These are phyloP conservation scores for Penicillium sp. DNA, from an alignment of 2,329 filamentous ascomycete species.

Conservation along the genomic window DNA sequence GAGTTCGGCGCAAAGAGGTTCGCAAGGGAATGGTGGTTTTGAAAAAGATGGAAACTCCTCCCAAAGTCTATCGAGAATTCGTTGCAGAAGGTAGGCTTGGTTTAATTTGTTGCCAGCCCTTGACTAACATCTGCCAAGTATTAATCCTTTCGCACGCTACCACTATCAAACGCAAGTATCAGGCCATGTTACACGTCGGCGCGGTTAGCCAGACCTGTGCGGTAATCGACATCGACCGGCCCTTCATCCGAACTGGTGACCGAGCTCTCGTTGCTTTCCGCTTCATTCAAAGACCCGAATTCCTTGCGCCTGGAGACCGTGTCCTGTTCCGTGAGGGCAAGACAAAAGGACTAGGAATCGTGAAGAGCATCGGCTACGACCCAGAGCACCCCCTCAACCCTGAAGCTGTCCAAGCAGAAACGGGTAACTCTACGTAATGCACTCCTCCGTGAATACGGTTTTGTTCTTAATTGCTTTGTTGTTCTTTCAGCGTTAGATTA, in stretches of 20 bases:
- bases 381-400: constrained; percentile 48
- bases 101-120: not conserved
- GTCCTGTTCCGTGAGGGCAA: constrained; percentile 89
- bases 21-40: constrained; percentile 97
- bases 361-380: constrained; percentile 88
- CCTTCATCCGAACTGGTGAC: constrained; percentile 89
- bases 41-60: constrained; percentile 69
- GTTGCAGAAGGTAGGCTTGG: constrained; percentile 61
- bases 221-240: constrained; percentile 96
- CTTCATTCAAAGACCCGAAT: constrained; percentile 92
- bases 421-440: too few relatives aligned
- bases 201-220: constrained; percentile 92
- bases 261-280: constrained; percentile 90
- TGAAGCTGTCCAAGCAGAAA: constrained; percentile 16
- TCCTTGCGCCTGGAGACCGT: constrained; percentile 78
- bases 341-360: constrained; percentile 91
- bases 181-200: constrained; percentile 96
- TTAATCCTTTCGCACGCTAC: constrained; percentile 93
- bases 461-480: too few relatives aligned
- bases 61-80: constrained; percentile 70
- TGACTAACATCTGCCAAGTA: constrained; percentile 48
- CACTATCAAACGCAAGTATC: constrained; percentile 93
- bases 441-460: too few relatives aligned
- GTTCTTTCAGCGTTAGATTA: too few relatives aligned
- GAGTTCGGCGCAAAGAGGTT: constrained; percentile 83